A percentile compares a stretch with the other conserved stretches of the same genome.
Conservation (phyloP, 257 asterid species). For the Thymus quinquecostatus region DNA sequence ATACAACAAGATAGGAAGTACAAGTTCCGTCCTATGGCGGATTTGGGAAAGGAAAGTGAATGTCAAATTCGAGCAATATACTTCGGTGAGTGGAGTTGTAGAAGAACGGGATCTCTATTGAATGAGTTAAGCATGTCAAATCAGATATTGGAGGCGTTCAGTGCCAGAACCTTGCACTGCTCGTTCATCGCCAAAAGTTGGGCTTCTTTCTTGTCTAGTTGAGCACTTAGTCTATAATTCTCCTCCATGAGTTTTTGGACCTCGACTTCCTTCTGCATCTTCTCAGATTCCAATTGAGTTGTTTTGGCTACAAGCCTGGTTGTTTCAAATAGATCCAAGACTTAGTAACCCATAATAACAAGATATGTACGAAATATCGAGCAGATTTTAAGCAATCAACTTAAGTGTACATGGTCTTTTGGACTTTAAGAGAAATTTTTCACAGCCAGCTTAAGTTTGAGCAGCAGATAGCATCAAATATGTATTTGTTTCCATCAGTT, state of each 20-base stretch:
- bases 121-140: slow-evolving; percentile 23
- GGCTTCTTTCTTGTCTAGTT: slow-evolving; percentile 95
- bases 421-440: not conserved
- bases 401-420: not conserved
- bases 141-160: slow-evolving; percentile 63
- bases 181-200: slow-evolving; percentile 97
- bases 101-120: slow-evolving; percentile 14
- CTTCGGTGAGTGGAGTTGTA: slow-evolving; percentile 16
- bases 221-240: slow-evolving; percentile 69
- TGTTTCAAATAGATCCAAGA: slow-evolving; percentile 33
- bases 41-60: slow-evolving; percentile 18
- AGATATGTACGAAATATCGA: not conserved
- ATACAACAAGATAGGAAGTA: slow-evolving; percentile 34
- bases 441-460: not conserved
- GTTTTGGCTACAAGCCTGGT: slow-evolving; percentile 83
- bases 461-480: not conserved
- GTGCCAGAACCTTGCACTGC: slow-evolving; percentile 96
- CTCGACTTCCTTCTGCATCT: slow-evolving; percentile 87
- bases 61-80: slow-evolving; percentile 14
- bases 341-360: not conserved
- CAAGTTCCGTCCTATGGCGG: slow-evolving; percentile 20
- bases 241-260: slow-evolving; percentile 94
- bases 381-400: slow-evolving; percentile 2
- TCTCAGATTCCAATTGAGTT: slow-evolving; percentile 82
- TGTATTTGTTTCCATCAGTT: not conserved